Percentiles rank a stretch among this genome's conserved stretches.
Evolutionary conservation across 2,329 filamentous ascomycete genomes (phyloP).

Genomic region (Catunica adiposa): DNA sequence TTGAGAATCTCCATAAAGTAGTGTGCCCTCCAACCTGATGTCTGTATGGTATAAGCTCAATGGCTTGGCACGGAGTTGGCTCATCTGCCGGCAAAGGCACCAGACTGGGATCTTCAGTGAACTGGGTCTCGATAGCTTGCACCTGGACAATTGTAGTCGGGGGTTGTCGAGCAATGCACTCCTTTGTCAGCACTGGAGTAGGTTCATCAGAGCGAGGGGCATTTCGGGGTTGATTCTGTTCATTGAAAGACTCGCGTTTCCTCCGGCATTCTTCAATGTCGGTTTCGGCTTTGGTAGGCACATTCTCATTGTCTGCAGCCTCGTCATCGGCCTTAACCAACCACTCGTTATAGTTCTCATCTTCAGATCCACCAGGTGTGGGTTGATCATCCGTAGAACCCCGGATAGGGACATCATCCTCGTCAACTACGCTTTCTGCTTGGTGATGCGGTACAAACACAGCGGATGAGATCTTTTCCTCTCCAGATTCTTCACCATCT

Average conservation of each 20-base stretch:
- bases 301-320: conserved; percentile 17
- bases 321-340: conserved; percentile 40
- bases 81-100: conserved; percentile 22
- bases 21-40: conserved; percentile 97
- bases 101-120: conserved; percentile 2
- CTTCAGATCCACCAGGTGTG: conserved; percentile 11
- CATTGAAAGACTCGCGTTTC: neutral
- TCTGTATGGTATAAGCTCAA: conserved; percentile 90
- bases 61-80: conserved; percentile 55
- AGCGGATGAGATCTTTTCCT: conserved; percentile 76
- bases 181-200: neutral
- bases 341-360: conserved; percentile 33
- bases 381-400: conserved; percentile 7
- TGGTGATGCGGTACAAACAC: conserved; percentile 62
- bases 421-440: conserved; percentile 3
- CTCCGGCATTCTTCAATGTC: neutral
- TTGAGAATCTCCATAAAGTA: conserved; percentile 88
- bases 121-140: neutral
- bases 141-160: neutral
- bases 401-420: conserved; percentile 1
- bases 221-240: neutral
- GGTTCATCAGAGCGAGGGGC: neutral
- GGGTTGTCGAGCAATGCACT: neutral
- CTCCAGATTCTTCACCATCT: conserved; percentile 47
- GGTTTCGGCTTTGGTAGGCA: neutral